phyloP scores from a whole-genome alignment of 2,329 filamentous ascomycete species.

The Diaporthe humulicola region DNA sequence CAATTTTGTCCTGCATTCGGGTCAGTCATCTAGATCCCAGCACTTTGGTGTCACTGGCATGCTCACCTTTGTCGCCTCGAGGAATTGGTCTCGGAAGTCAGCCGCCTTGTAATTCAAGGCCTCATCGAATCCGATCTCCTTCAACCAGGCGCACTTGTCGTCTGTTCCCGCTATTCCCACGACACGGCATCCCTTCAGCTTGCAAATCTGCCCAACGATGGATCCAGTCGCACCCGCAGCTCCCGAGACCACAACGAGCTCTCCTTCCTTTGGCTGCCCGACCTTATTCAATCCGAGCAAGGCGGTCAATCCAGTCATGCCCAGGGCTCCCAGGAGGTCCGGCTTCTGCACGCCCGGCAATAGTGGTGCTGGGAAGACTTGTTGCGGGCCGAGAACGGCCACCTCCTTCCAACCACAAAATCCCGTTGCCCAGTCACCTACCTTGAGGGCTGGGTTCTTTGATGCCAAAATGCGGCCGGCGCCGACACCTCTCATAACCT shows the following conservation, averaged over 20 bases:
- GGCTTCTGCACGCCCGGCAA: slow-evolving; percentile 53
- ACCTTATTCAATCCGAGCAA: slow-evolving; percentile 77
- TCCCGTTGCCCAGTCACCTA: slow-evolving; percentile 65
- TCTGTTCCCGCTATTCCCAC: slow-evolving; percentile 68
- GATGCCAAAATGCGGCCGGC: slow-evolving; percentile 66
- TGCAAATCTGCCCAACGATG: slow-evolving; percentile 77
- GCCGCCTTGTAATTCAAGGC: slow-evolving; percentile 78
- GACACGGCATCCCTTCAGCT: slow-evolving; percentile 69
- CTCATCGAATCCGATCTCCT: slow-evolving; percentile 73
- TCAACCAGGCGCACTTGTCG: slow-evolving; percentile 74
- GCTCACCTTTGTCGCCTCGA: slow-evolving; percentile 62
- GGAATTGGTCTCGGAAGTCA: slow-evolving; percentile 72
- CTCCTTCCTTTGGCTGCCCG: slow-evolving; percentile 70
- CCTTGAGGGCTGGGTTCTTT: slow-evolving; percentile 58
- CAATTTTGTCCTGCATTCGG: slow-evolving; percentile 60
- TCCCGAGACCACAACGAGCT: slow-evolving; percentile 76
- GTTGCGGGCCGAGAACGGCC: slow-evolving; percentile 60
- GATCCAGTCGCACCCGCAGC: slow-evolving; percentile 77
- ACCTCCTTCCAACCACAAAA: slow-evolving; percentile 71
- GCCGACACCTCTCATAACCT: slow-evolving; percentile 69
- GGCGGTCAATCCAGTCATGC: slow-evolving; percentile 74
- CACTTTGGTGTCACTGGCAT: slow-evolving; percentile 47
- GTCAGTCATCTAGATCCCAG: neutral
- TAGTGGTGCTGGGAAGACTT: slow-evolving; percentile 50
- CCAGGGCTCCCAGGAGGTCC: slow-evolving; percentile 67